Evolutionary conservation across 495 filamentous ascomycete genomes (phyloP).

Genomic region (Neurospora sp.): DNA sequence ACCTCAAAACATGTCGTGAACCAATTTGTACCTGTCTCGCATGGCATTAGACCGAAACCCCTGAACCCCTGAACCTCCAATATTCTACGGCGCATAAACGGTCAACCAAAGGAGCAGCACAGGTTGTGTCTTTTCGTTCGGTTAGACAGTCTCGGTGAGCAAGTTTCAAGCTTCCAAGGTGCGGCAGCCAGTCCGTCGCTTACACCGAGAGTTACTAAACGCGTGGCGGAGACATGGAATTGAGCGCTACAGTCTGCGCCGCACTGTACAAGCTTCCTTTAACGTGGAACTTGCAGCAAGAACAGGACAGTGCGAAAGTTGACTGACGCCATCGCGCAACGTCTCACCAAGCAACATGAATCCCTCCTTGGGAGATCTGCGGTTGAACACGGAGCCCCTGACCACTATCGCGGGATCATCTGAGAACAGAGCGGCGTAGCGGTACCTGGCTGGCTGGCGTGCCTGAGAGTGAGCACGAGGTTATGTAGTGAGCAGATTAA

Average conservation of each 20-base stretch:
- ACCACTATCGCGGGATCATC: neutral
- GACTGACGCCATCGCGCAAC: neutral
- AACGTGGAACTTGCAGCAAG: neutral
- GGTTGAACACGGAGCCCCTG: neutral
- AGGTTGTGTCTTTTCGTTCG: neutral
- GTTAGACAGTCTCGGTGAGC: slow-evolving; percentile 4
- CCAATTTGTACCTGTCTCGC: neutral
- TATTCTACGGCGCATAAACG: neutral
- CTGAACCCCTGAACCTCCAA: neutral
- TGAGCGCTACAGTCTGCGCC: neutral
- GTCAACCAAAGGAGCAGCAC: neutral
- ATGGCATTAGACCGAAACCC: neutral
- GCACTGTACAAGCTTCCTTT: neutral
- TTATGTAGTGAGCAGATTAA: slow-evolving; percentile 4
- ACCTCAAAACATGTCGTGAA: neutral
- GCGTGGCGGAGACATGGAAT: neutral
- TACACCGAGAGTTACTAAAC: neutral
- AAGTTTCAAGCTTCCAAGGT: slow-evolving; percentile 6
- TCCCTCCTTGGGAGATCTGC: neutral
- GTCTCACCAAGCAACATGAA: neutral
- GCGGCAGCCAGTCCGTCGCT: neutral
- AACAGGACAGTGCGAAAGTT: neutral
- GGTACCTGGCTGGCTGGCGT: neutral
- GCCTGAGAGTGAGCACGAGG: neutral
- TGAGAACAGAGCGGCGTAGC: neutral